Percentiles rank a stretch among this genome's conserved stretches.
These are phyloP conservation scores for Harrya chromipes DNA, from an alignment of 768 basidiomycete species.

Conservation along the genomic window DNA sequence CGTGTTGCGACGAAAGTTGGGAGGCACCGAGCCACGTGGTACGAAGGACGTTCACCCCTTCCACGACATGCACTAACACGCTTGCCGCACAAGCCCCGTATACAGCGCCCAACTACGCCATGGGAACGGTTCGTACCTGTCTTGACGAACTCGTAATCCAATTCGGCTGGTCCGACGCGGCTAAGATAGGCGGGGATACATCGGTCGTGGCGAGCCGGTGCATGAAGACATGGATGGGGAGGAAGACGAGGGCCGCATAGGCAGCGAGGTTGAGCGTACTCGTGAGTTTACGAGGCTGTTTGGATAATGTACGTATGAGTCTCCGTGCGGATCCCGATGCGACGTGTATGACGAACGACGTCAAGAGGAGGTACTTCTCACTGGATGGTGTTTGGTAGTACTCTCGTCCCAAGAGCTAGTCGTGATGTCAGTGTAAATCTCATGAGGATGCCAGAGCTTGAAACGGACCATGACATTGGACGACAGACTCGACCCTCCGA, in stretches of 20 bases:
- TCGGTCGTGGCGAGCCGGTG: constrained; percentile 58
- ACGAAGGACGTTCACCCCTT: constrained; percentile 56
- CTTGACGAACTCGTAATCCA: constrained; percentile 85
- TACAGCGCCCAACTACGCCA: constrained; percentile 61
- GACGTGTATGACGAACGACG: constrained; percentile 65
- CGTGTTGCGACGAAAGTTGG: constrained; percentile 19
- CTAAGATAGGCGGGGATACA: constrained; percentile 34
- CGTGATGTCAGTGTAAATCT: not conserved
- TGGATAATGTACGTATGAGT: constrained; percentile 36
- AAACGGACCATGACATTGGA: constrained; percentile 70
- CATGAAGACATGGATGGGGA: constrained; percentile 67
- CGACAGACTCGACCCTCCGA: constrained; percentile 66
- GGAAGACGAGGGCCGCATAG: constrained; percentile 54
- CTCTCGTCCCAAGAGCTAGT: constrained; percentile 75
- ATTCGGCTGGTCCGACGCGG: constrained; percentile 69
- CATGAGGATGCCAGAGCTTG: not conserved
- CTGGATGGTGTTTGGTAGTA: constrained; percentile 76
- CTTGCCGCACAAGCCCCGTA: constrained; percentile 53
- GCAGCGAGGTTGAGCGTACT: constrained; percentile 58
- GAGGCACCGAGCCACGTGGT: constrained; percentile 38
- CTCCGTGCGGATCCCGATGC: constrained; percentile 59
- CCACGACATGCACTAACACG: constrained; percentile 57
- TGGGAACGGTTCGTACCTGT: constrained; percentile 63
- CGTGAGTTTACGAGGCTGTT: constrained; percentile 35
- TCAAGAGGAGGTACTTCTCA: constrained; percentile 65